These are phyloP conservation scores for Medicago lupulina DNA, from an alignment of 306 rosid species.

Conservation along the genomic window DNA sequence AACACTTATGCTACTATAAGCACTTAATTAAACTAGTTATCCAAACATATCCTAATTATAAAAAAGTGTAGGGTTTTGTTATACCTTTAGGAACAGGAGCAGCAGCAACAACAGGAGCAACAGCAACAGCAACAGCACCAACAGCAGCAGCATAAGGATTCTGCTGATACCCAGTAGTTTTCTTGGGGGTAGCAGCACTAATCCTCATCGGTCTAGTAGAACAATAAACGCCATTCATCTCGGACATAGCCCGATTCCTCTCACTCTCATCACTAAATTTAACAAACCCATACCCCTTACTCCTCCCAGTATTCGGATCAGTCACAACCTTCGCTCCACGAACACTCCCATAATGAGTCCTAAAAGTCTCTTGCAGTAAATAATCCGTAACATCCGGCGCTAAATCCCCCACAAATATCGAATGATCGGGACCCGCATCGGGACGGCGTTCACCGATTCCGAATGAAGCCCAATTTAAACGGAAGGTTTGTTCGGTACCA, in stretches of 20 bases:
- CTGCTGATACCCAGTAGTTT: slow-evolving; percentile 68
- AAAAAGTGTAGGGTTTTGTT: not conserved
- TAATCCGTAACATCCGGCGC: slow-evolving; percentile 96
- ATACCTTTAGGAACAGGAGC: slow-evolving; percentile 59
- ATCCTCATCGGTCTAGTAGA: slow-evolving; percentile 92
- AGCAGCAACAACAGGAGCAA: slow-evolving; percentile 34
- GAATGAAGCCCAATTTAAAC: slow-evolving; percentile 92
- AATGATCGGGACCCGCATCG: slow-evolving; percentile 85
- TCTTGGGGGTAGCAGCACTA: slow-evolving; percentile 91
- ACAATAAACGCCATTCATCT: slow-evolving; percentile 95
- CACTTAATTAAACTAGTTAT: not conserved
- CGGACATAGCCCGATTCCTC: slow-evolving; percentile 85
- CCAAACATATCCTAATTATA: not conserved
- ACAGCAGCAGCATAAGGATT: slow-evolving; percentile 46
- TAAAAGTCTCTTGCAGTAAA: slow-evolving; percentile 80
- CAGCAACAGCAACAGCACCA: slow-evolving; percentile 32
- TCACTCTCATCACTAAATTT: slow-evolving; percentile 85
- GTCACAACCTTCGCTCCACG: slow-evolving; percentile 94
- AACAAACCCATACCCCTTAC: slow-evolving; percentile 93
- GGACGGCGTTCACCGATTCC: slow-evolving; percentile 90
- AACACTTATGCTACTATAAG: too few relatives aligned
- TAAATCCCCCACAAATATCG: slow-evolving; percentile 87
- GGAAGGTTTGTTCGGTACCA: slow-evolving; percentile 79
- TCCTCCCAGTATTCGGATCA: slow-evolving; percentile 80
- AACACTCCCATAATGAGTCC: slow-evolving; percentile 70